phyloP scores from a whole-genome alignment of 345 rosid species.

The Aurinia saxatilis region DNA sequence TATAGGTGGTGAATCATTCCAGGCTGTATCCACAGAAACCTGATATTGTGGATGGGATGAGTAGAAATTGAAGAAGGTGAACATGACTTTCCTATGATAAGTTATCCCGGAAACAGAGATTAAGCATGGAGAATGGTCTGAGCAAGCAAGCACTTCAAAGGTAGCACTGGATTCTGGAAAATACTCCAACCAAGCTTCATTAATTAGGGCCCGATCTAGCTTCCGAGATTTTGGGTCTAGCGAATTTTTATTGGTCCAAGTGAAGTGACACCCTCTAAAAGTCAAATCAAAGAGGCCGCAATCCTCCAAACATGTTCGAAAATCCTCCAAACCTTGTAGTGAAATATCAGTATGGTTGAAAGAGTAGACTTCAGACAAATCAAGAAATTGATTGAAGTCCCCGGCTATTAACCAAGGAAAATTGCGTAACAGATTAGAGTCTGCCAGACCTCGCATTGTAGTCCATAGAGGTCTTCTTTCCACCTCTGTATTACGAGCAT shows the following conservation, averaged over 20 bases:
- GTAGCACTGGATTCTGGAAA: background rate
- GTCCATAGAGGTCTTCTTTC: background rate
- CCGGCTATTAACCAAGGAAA: background rate
- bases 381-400: background rate
- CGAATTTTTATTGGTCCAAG: background rate
- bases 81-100: too few relatives aligned
- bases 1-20: too few relatives aligned
- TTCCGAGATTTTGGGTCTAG: background rate
- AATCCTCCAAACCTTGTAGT: background rate
- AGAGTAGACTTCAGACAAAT: background rate
- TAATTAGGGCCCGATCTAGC: background rate
- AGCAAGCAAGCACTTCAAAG: background rate
- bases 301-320: background rate
- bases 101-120: too few relatives aligned
- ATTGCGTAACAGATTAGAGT: background rate
- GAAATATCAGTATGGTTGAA: background rate
- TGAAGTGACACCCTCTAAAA: background rate
- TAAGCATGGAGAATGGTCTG: background rate
- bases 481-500: background rate
- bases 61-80: too few relatives aligned
- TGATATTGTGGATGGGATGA: too few relatives aligned
- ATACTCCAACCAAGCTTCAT: background rate
- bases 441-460: too few relatives aligned
- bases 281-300: background rate
- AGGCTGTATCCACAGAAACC: too few relatives aligned